phyloP scores from a whole-genome alignment of 352 stramenopile species.

The Globisporangium viniferum region DNA sequence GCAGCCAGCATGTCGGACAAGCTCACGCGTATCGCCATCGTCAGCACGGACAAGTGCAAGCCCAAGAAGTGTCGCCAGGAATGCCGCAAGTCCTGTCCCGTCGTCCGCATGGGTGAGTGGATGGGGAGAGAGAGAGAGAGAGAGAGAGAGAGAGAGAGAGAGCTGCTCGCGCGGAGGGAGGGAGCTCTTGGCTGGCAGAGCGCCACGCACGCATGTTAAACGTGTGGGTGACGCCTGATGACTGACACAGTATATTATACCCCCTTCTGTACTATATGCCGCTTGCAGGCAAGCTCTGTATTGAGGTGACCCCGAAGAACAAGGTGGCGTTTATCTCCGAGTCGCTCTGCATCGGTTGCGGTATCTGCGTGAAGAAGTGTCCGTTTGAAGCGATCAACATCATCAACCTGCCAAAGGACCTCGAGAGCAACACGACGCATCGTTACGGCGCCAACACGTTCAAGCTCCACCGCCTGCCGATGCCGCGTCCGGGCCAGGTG shows the following conservation, averaged over 20 bases:
- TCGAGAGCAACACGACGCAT: slow-evolving; percentile 99
- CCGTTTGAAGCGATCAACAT: slow-evolving; percentile 99
- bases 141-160: not conserved
- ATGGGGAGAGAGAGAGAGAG: not conserved
- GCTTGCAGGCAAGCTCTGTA: slow-evolving; percentile 95
- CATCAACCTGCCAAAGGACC: slow-evolving; percentile 99
- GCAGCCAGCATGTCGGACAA: slow-evolving; percentile 75
- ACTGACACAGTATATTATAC: slow-evolving; percentile 4
- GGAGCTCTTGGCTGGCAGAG: not conserved
- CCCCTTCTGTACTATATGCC: not conserved
- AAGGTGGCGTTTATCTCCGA: slow-evolving; percentile 99
- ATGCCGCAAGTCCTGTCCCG: slow-evolving; percentile 99
- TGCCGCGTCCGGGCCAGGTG: slow-evolving; percentile 97
- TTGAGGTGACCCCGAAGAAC: slow-evolving; percentile 95
- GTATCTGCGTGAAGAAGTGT: slow-evolving; percentile 99
- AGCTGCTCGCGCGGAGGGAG: not conserved
- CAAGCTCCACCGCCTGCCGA: slow-evolving; percentile 98
- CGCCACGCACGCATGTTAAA: not conserved
- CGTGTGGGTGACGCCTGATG: not conserved
- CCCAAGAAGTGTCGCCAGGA: slow-evolving; percentile 99
- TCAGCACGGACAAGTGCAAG: slow-evolving; percentile 99
- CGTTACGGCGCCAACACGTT: slow-evolving; percentile 99
- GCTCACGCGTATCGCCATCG: slow-evolving; percentile 98
- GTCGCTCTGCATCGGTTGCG: slow-evolving; percentile 98
- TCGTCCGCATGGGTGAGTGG: slow-evolving; percentile 93